Conservation (phyloP, 768 basidiomycete species). For the Kwoniella mangroviensis region DNA sequence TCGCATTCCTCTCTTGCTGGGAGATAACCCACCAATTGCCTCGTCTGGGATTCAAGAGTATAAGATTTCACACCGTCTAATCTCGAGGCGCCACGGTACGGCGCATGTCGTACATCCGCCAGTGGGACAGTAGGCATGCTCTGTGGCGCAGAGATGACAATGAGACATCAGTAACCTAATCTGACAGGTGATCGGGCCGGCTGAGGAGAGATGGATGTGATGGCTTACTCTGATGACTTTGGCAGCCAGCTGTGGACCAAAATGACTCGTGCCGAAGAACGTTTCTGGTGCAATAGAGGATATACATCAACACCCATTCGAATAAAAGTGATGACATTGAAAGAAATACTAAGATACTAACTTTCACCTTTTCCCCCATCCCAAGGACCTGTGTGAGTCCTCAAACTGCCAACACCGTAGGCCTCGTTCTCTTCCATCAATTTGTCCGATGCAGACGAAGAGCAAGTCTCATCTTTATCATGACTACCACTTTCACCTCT, state of each 20-base stretch:
- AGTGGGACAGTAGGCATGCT: constrained; percentile 23
- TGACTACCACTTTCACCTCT: not conserved
- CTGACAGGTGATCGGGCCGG: no score
- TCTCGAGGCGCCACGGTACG: constrained; percentile 7
- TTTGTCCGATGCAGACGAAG: constrained; percentile 14
- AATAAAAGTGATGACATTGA: no score
- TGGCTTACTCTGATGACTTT: constrained; percentile 30
- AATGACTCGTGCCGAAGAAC: constrained; percentile 38
- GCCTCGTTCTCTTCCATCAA: constrained; percentile 25
- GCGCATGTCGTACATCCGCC: constrained; percentile 21
- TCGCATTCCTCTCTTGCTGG: constrained; percentile 11
- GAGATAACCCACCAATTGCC: constrained; percentile 26
- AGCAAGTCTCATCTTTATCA: constrained; percentile 1
- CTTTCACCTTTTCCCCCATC: constrained; percentile 15
- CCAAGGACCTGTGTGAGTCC: constrained; percentile 14
- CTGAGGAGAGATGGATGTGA: no score
- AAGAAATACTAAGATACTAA: not conserved
- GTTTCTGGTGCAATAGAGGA: constrained; percentile 2
- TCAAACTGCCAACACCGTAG: constrained; percentile 18
- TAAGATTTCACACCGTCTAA: constrained; percentile 28
- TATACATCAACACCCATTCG: not conserved
- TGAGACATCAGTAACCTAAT: not conserved
- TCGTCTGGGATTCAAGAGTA: constrained; percentile 22
- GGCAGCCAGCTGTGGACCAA: constrained; percentile 35
- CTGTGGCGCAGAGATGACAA: constrained; percentile 1